phyloP scores from a whole-genome alignment of 2,329 filamentous ascomycete genomes.

The Xylariaceae sp. region DNA sequence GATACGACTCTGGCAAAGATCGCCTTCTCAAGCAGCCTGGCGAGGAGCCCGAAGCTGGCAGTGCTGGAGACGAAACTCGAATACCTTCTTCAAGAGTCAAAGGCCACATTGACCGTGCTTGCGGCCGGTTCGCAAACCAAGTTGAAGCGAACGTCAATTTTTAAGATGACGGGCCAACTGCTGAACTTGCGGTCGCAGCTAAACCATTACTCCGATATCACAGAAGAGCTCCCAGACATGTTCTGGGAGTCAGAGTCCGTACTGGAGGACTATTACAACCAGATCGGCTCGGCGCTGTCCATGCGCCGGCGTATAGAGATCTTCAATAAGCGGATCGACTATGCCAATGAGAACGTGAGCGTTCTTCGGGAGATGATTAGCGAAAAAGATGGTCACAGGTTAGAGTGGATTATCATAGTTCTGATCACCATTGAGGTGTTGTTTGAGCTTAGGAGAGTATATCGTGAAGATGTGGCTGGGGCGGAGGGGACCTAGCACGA shows the following conservation, averaged over 20 bases:
- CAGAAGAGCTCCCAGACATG: slow-evolving; percentile 87
- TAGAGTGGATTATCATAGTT: slow-evolving; percentile 95
- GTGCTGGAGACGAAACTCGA: slow-evolving; percentile 79
- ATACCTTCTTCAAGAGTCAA: slow-evolving; percentile 81
- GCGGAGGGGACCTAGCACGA: slow-evolving; percentile 2
- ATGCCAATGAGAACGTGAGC: slow-evolving; percentile 88
- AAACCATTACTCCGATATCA: slow-evolving; percentile 95
- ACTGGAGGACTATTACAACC: slow-evolving; percentile 90
- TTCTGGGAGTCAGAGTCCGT: slow-evolving; percentile 97
- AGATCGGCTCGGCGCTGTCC: slow-evolving; percentile 83
- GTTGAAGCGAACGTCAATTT: slow-evolving; percentile 70
- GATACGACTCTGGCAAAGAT: slow-evolving; percentile 80
- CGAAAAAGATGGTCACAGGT: slow-evolving; percentile 78
- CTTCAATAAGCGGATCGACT: slow-evolving; percentile 96
- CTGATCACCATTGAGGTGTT: slow-evolving; percentile 89
- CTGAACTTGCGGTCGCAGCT: slow-evolving; percentile 84
- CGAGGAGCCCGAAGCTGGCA: slow-evolving; percentile 86
- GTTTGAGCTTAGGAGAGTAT: slow-evolving; percentile 60
- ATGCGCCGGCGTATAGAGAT: slow-evolving; percentile 86
- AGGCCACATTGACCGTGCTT: slow-evolving; percentile 72
- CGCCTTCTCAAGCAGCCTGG: slow-evolving; percentile 90
- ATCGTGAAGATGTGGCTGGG: slow-evolving; percentile 25
- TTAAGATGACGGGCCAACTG: slow-evolving; percentile 90
- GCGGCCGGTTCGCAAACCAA: slow-evolving; percentile 51
- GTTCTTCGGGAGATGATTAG: slow-evolving; percentile 83